phyloP scores from a whole-genome alignment of 331 rosid genomes.

The Saraca asoca region DNA sequence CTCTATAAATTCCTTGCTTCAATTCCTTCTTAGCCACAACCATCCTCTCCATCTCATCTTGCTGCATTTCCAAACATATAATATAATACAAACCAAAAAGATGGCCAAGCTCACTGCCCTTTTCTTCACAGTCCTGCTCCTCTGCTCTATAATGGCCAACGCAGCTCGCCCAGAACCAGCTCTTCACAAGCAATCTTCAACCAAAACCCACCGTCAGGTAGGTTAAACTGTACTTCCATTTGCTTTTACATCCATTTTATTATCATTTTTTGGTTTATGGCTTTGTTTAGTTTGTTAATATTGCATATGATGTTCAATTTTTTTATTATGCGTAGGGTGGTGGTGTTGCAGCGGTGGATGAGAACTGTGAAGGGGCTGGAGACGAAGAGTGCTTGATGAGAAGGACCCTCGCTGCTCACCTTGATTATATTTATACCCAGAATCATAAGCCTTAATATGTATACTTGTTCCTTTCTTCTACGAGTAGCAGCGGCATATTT shows the following conservation, averaged over 20 bases:
- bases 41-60: neutral
- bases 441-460: constrained; percentile 51
- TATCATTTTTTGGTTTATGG: constrained; percentile 4
- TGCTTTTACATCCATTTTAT: neutral
- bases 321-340: constrained; percentile 31
- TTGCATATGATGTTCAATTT: neutral
- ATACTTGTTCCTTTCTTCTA: no score
- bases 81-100: constrained; percentile 11
- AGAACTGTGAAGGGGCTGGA: constrained; percentile 52
- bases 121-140: constrained; percentile 42
- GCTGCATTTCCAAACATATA: neutral
- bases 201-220: constrained; percentile 37
- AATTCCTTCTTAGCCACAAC: neutral
- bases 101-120: constrained; percentile 44
- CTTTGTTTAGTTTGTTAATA: neutral
- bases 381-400: constrained; percentile 68
- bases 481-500: no score
- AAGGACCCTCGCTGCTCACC: constrained; percentile 66
- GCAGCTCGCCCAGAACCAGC: constrained; percentile 49
- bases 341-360: constrained; percentile 38
- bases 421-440: constrained; percentile 75
- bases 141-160: constrained; percentile 38
- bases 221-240: constrained; percentile 6
- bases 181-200: constrained; percentile 10
- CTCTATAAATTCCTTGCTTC: constrained; percentile 35